Evolutionary conservation across 176 grass and related monocot species (phyloP), one percentile per base, ranked within the genome.

Genomic region (Oryza glumipatula): DNA sequence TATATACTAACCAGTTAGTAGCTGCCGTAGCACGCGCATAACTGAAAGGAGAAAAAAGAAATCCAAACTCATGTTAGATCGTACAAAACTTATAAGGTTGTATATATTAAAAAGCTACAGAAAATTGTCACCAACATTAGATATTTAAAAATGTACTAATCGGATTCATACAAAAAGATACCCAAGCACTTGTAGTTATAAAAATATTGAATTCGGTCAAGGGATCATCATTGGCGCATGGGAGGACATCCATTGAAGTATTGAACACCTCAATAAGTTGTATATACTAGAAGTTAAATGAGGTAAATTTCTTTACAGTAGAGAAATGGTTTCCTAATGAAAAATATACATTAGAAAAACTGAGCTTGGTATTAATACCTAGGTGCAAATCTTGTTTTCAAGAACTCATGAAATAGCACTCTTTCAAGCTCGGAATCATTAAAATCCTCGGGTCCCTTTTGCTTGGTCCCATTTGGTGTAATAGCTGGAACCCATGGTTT

Each of bases 1-100:
- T 97, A 65, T 77, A 84, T 4, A 66, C 44, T 51, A 94, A 47
- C 92, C 92, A 97, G 82, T 38, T 87, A 89, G 94, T 45, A 24
- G 94, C 72, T 45, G 94, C 85, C 7, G 6, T 32, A 68, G 88
- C 73, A 8, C 86, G 45, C 32, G 74, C 81, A 76, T 68, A 74
- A 84, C 92, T 94, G 79, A 74, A 83, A 24, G 22, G 38, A 49
- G 47, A 38, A 38, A 77, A 77, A 77, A 70, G n/a, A 41, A 7
- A 17, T 11, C n/a, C 60, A 61, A 84, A 78, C 0, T 15, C 44
- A 7, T 56, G 61, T 89, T 43, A 73, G 51, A 46, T 30, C 80
- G 21, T 44, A 82, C 17, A 82, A 61, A 5, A 60, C 13, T 3
- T 49, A 49, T 54, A 38, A 36, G 15, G 32, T 26, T 26, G 1